Evolutionary conservation across 257 asterid species (phyloP), one percentile per base, ranked within the genome.

Genomic region (Catharanthus roseus): DNA sequence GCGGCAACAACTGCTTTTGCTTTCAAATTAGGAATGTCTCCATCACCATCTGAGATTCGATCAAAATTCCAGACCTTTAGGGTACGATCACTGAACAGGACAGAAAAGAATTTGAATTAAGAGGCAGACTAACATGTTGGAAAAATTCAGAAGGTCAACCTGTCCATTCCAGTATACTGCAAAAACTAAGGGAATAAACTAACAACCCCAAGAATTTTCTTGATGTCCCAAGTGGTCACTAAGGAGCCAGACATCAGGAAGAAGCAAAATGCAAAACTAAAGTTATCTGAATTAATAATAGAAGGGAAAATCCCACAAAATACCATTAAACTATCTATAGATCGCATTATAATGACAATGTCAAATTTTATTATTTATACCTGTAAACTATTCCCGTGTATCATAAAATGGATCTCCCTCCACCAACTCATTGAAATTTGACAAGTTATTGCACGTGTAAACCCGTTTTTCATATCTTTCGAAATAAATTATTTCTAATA

Each of bases 51-150:
- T 34, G 85, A 63, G 73, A 85, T 77, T 33, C 85, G 89, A 74
- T 91, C 96, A 50, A 88, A 77, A 86, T 85, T 85, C 99, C 99
- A 95, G 1, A 91, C 93, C 86, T 91, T 95, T 71, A 95, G 79
- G 15, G 96, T 89, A 61, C 87, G 96, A 78, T 91, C 97, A 67
- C 99, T 91, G 78, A 47, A 84, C 77, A 75, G 78, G 71, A 72
- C 58, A 72, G 78, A 71, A 49, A 74, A 71, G 44, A 21, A 67
- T 42, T 38, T 44, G 13, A 24, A n/a, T 33, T 69, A 62, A 67
- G 70, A 36, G 10, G 51, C 39, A 38, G 7, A 36, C 21, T 21
- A 56, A 31, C 64, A 23, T 49, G 33, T 38, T 33, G 24, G n/a
- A 58, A 28, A 74, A 56, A 31, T 16, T 6, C 21, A 26, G 9